Conservation (phyloP, 108 stramenopile genomes). For the Discostella pseudostelligera region DNA sequence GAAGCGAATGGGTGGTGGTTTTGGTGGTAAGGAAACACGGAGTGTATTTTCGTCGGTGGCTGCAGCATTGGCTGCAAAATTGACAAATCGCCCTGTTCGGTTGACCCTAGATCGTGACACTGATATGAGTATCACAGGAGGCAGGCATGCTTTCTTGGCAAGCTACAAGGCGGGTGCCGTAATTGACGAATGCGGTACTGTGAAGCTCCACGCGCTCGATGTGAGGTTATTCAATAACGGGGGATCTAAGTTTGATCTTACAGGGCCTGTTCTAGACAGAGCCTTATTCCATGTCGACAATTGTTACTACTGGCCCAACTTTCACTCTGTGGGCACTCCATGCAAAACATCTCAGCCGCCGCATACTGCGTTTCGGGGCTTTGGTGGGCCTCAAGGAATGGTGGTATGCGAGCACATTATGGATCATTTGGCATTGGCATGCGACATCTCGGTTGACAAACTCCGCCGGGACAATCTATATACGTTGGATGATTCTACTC, state of each 20-base stretch:
- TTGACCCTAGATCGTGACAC: conserved; percentile 87
- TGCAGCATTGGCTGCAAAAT: conserved; percentile 87
- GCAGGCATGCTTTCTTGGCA: conserved; percentile 81
- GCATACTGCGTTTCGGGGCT: conserved; percentile 94
- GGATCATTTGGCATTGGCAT: conserved; percentile 82
- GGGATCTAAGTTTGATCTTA: conserved; percentile 85
- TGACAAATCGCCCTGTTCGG: conserved; percentile 78
- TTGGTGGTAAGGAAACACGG: conserved; percentile 93
- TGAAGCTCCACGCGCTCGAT: conserved; percentile 75
- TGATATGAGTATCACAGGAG: conserved; percentile 92
- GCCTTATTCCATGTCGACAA: conserved; percentile 92
- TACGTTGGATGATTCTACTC: conserved; percentile 69
- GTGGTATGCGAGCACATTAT: conserved; percentile 84
- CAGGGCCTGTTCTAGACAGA: conserved; percentile 86
- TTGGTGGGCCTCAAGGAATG: conserved; percentile 92
- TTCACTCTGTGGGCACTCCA: conserved; percentile 71
- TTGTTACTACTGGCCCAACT: conserved; percentile 83
- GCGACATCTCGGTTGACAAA: conserved; percentile 55
- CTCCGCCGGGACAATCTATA: conserved; percentile 85
- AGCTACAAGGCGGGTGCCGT: conserved; percentile 87
- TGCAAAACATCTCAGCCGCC: conserved; percentile 92
- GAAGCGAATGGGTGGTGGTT: conserved; percentile 95
- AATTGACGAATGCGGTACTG: conserved; percentile 59
- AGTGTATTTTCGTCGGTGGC: conserved; percentile 86
- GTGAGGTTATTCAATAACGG: conserved; percentile 85